These are phyloP conservation scores for Sporormia fimetaria DNA, from an alignment of 495 filamentous ascomycete species.

Conservation along the genomic window DNA sequence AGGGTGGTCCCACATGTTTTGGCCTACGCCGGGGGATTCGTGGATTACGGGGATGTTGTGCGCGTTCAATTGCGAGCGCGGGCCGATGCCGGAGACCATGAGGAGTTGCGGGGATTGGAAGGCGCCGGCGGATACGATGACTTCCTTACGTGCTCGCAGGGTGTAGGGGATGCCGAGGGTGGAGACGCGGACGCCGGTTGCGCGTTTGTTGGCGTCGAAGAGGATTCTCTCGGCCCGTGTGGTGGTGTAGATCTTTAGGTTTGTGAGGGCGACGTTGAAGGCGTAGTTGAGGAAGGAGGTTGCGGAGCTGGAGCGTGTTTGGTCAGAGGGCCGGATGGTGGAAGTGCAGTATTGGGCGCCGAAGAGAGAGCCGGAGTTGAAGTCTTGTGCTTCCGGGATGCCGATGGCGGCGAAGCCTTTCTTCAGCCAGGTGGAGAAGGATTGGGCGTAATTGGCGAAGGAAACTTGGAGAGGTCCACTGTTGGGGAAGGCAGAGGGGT, in stretches of 20 bases:
- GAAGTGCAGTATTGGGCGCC: constrained; percentile 34
- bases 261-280: constrained; percentile 2
- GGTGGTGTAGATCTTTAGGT: constrained; percentile 28
- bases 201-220: constrained; percentile 28
- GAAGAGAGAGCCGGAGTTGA: constrained; percentile 35
- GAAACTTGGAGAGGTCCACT: constrained; percentile 20
- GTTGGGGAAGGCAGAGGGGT: constrained; percentile 22
- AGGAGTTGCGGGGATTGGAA: constrained; percentile 32
- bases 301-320: constrained; percentile 35
- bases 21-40: constrained; percentile 41
- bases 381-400: constrained; percentile 25
- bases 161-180: constrained; percentile 30
- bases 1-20: constrained; percentile 41
- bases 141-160: constrained; percentile 31
- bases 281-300: constrained; percentile 30
- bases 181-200: constrained; percentile 32
- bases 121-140: constrained; percentile 30
- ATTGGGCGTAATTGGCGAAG: constrained; percentile 21
- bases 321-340: constrained; percentile 32
- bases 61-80: constrained; percentile 17
- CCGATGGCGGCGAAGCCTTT: constrained; percentile 31
- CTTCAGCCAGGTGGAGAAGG: constrained; percentile 29
- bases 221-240: constrained; percentile 34
- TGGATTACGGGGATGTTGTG: constrained; percentile 29
- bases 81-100: constrained; percentile 29